Evolutionary conservation across 495 filamentous ascomycete genomes (phyloP), one percentile per base, ranked within the genome.

Genomic region (Podospora comata): DNA sequence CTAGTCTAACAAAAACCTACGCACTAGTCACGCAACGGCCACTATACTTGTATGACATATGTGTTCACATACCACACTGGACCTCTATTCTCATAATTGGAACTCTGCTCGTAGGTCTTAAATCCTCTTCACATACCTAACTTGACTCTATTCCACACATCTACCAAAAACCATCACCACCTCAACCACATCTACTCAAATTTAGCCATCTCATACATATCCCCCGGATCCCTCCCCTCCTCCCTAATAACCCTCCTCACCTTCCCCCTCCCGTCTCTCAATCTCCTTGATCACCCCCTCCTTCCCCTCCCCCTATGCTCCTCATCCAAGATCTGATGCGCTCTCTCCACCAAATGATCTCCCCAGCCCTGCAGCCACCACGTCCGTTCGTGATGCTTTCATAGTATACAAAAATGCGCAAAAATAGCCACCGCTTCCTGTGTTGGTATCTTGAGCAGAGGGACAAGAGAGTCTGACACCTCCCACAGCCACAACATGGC

Each of bases 181-280:
- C n/a, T n/a, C n/a, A n/a, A n/a, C n/a, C n/a, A n/a, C n/a, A n/a
- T 5, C 32, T 63, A 63, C 20, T 66, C 64, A 65, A 74, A 73
- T 65, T 69, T 71, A 32, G 71, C 58, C 67, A 73, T 16, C 0
- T 73, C 67, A 58, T 73, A 74, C 16, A 74, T 83, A 18, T 79
- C 84, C 16, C 5, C 30, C 30, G 30, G 65, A 79, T 75, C 77
- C 72, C 84, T 81, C 2, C 84, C 83, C 48, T 86, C 74, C 20
- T 75, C 77, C 65, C 81, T 64, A 66, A 92, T 90, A 70, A 86
- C 89, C 70, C 83, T 81, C 68, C 81, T 80, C 59, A 86, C 80
- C 65, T 84, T n/a, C 81, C 23, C 76, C 72, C 39, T 89, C 81
- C 59, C 81, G 76, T 60, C 82, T 79, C 58, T 80, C 74, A 16